Percentiles rank a stretch among this genome's conserved stretches.
These are phyloP conservation scores for Nyctanthes arbortristis DNA, from an alignment of 257 asterid species.

Conservation along the genomic window DNA sequence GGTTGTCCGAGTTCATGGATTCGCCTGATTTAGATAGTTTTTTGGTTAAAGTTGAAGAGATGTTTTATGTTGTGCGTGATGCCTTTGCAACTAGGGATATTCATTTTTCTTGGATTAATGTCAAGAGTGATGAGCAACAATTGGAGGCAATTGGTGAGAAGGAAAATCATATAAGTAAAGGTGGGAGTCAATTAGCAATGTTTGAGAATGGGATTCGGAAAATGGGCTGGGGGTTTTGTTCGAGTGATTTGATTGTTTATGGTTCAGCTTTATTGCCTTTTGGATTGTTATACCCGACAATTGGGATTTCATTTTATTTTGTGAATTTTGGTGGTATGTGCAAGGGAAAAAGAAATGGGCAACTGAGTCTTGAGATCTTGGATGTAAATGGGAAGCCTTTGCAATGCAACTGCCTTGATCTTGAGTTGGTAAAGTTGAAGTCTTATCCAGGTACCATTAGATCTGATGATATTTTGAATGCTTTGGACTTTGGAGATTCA, in stretches of 20 bases:
- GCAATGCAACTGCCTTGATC: conserved; percentile 70
- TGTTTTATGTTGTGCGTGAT: conserved; percentile 49
- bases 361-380: conserved; percentile 60
- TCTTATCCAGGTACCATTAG: conserved; percentile 28
- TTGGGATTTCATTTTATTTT: conserved; percentile 48
- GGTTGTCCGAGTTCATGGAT: conserved; percentile 37
- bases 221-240: conserved; percentile 80
- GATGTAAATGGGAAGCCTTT: conserved; percentile 75
- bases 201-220: conserved; percentile 43
- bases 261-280: conserved; percentile 82
- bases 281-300: conserved; percentile 72
- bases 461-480: conserved; percentile 31
- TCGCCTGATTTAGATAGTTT: conserved; percentile 28
- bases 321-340: conserved; percentile 27
- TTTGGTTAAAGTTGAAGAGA: conserved; percentile 34
- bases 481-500: conserved; percentile 35
- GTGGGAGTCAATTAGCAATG: conserved; percentile 18
- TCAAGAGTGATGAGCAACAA: conserved; percentile 32
- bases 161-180: conserved; percentile 16
- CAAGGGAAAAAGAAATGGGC: conserved; percentile 39
- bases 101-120: conserved; percentile 84
- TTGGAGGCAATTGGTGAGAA: conserved; percentile 23
- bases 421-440: conserved; percentile 59
- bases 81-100: conserved; percentile 55
- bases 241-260: conserved; percentile 59